Evolutionary conservation across 768 basidiomycete species (phyloP).

Genomic region (Amanita polypyramis): DNA sequence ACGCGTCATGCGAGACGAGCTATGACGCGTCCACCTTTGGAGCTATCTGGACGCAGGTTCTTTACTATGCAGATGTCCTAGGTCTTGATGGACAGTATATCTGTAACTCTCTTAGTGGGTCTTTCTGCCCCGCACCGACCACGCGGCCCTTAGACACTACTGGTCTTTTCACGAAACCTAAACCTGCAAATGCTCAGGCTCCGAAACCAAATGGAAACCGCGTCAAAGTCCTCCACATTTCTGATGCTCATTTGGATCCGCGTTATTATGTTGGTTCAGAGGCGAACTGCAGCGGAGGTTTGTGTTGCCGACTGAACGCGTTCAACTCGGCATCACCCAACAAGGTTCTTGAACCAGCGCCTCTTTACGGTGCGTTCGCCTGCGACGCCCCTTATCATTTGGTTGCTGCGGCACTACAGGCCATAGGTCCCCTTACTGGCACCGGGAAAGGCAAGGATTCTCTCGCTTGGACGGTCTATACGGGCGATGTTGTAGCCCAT

Average conservation of each 20-base stretch:
- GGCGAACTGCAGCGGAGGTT: conserved; percentile 49
- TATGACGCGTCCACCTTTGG: background rate
- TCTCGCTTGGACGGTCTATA: conserved; percentile 58
- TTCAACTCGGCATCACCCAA: conserved; percentile 42
- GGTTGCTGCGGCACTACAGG: conserved; percentile 46
- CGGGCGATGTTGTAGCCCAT: conserved; percentile 68
- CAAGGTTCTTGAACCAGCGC: conserved; percentile 42
- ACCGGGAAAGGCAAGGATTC: conserved; percentile 35
- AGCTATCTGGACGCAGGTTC: background rate
- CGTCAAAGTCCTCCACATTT: conserved; percentile 67
- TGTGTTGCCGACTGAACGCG: conserved; percentile 54
- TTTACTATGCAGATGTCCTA: background rate
- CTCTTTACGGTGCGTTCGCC: conserved; percentile 53
- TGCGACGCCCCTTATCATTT: conserved; percentile 59
- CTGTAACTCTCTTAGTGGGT: background rate
- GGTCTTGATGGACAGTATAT: background rate
- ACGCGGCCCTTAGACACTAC: conserved; percentile 53
- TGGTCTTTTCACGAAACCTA: conserved; percentile 68
- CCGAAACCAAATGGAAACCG: conserved; percentile 52
- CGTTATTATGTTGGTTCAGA: conserved; percentile 61
- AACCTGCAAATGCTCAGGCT: conserved; percentile 55
- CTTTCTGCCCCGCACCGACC: conserved; percentile 42
- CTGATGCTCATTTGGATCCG: conserved; percentile 70
- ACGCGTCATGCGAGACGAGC: background rate
- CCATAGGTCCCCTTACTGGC: conserved; percentile 56